Evolutionary conservation across 768 basidiomycete species (phyloP).

Genomic region (Rhodotorula taiwanensis): DNA sequence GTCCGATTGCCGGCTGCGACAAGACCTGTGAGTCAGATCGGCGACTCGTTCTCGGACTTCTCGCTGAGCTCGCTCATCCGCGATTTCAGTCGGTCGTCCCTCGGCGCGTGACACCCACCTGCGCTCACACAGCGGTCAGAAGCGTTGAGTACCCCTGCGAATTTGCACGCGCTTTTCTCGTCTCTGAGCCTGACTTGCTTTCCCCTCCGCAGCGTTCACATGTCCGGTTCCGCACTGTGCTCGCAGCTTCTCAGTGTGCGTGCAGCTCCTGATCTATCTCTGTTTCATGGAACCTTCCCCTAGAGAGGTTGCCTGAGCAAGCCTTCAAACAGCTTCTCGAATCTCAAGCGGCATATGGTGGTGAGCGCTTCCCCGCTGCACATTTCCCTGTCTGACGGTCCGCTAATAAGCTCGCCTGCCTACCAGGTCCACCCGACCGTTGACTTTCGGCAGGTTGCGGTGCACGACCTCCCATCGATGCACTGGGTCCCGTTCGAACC

Average conservation of each 20-base stretch:
- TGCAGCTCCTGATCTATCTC: constrained; percentile 18
- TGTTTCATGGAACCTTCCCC: background rate
- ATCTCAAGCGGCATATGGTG: constrained; percentile 28
- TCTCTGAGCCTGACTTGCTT: background rate
- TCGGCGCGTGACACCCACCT: constrained; percentile 20
- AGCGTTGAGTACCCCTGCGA: constrained; percentile 1
- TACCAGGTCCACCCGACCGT: constrained; percentile 23
- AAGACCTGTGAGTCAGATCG: constrained; percentile 16
- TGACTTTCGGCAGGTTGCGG: constrained; percentile 25
- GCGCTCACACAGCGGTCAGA: constrained; percentile 12
- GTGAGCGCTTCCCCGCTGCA: background rate
- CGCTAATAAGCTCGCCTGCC: too few species aligned
- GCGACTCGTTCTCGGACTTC: too few species aligned
- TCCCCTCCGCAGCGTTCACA: constrained; percentile 5
- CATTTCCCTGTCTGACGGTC: background rate
- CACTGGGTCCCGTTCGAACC: constrained; percentile 21
- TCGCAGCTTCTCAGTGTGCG: constrained; percentile 19
- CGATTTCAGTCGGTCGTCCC: constrained; percentile 28
- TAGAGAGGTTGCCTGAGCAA: background rate
- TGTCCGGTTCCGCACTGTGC: constrained; percentile 25
- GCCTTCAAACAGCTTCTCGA: constrained; percentile 8
- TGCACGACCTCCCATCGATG: constrained; percentile 29
- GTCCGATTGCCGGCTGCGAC: constrained; percentile 8
- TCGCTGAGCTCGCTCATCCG: too few species aligned
- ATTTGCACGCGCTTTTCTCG: too few species aligned